phyloP scores from a whole-genome alignment of 139 green algal genomes.

The Chlamydomonas incerta region DNA sequence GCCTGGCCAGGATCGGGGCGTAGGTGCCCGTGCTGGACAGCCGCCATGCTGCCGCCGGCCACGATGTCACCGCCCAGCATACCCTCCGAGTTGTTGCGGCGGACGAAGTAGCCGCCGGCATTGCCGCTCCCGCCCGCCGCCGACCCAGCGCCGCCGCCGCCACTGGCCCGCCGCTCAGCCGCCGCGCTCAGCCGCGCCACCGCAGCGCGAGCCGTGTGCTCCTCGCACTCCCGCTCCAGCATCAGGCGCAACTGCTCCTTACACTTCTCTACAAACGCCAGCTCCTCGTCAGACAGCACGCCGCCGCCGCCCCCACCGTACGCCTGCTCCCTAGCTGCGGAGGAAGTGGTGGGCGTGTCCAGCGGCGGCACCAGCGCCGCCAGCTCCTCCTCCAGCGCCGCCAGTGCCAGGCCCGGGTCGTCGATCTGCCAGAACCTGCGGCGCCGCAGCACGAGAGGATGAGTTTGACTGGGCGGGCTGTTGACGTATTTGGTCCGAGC shows the following conservation, averaged over 20 bases:
- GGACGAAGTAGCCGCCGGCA: slow-evolving; percentile 10
- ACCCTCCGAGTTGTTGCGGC: not conserved
- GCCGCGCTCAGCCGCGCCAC: not conserved
- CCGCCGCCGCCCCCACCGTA: not conserved
- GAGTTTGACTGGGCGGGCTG: not conserved
- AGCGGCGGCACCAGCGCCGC: slow-evolving; percentile 25
- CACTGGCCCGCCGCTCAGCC: not conserved
- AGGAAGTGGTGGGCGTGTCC: not conserved
- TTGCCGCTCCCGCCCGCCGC: slow-evolving; percentile 1
- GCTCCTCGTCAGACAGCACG: not conserved
- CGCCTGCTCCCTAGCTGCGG: not conserved
- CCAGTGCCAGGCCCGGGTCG: slow-evolving; percentile 47
- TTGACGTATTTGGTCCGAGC: not conserved
- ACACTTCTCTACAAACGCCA: not conserved
- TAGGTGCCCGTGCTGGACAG: slow-evolving; percentile 42
- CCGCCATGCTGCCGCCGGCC: slow-evolving; percentile 13
- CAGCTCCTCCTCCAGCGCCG: slow-evolving; percentile 54
- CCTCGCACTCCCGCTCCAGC: slow-evolving; percentile 71
- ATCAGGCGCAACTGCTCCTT: slow-evolving; percentile 59
- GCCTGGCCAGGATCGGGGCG: slow-evolving; percentile 51
- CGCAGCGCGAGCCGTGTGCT: slow-evolving; percentile 38
- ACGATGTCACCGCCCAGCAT: not conserved
- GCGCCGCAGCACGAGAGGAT: not conserved
- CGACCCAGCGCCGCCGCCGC: not conserved
- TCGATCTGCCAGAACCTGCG: slow-evolving; percentile 44